Percentiles rank a stretch among this genome's conserved stretches.
Evolutionary conservation across 140 eudicot genomes (phyloP).

Genomic region (Stevia rebaudiana): DNA sequence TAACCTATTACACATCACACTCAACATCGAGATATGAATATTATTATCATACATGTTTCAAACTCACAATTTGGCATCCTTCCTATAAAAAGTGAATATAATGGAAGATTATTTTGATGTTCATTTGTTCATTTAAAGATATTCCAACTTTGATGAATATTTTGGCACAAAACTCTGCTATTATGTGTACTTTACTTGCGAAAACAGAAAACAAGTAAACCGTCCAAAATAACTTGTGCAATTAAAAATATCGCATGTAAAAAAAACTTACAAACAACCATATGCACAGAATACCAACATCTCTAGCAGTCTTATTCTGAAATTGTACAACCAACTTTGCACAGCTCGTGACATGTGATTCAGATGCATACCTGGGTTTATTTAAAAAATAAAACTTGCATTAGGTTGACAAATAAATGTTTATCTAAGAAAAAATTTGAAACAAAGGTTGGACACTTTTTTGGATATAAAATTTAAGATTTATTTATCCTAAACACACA

Average conservation of each 20-base stretch:
- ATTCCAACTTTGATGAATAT: neutral
- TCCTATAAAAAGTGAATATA: no score
- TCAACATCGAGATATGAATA: no score
- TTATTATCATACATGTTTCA: no score
- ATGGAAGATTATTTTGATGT: no score
- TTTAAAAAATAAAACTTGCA: neutral
- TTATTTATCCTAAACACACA: neutral
- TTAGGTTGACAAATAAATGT: neutral
- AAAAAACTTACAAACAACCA: constrained; percentile 74
- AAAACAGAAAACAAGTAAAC: constrained; percentile 5
- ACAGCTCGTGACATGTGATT: constrained; percentile 53
- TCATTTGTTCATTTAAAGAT: no score
- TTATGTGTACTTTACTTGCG: neutral
- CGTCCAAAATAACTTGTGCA: neutral
- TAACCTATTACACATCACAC: no score
- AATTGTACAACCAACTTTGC: constrained; percentile 79
- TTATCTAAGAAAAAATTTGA: neutral
- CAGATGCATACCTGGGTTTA: constrained; percentile 56
- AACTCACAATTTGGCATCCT: no score
- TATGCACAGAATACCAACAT: constrained; percentile 79
- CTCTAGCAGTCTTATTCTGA: constrained; percentile 74
- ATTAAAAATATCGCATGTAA: neutral
- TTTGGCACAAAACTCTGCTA: neutral
- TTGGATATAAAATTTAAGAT: neutral
- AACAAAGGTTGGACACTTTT: neutral